Conservation (phyloP, 139 green algal genomes). For the Chlamydomonas sp. region DNA sequence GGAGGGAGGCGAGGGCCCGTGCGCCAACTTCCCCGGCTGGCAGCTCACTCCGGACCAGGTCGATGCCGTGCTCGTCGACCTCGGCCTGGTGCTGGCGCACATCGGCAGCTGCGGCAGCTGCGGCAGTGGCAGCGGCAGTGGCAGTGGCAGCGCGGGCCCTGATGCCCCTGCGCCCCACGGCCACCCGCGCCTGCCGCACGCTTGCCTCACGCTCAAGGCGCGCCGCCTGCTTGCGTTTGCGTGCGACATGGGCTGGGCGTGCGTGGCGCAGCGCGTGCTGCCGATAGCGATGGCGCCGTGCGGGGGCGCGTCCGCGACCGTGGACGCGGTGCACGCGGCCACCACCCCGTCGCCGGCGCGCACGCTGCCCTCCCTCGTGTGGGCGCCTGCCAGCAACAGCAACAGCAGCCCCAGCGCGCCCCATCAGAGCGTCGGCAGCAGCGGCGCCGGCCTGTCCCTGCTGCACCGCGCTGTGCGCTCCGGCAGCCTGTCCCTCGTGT, state of each 20-base stretch:
- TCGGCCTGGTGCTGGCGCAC: constrained; percentile 43
- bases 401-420: no score
- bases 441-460: constrained; percentile 22
- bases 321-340: constrained; percentile 33
- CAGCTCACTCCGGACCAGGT: not conserved
- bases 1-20: no score
- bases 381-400: constrained; percentile 1
- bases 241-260: constrained; percentile 48
- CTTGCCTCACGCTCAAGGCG: constrained; percentile 29
- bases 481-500: constrained; percentile 28
- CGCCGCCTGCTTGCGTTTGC: constrained; percentile 43
- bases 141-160: no score
- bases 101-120: no score
- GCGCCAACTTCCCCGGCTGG: no score
- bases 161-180: no score
- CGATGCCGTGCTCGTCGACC: constrained; percentile 29
- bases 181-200: no score
- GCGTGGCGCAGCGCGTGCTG: constrained; percentile 32
- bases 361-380: no score
- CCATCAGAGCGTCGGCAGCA: no score
- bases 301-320: constrained; percentile 34
- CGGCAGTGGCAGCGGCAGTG: no score
- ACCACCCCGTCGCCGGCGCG: constrained; percentile 4
- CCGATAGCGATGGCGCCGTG: constrained; percentile 28
- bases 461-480: constrained; percentile 37